phyloP scores from a whole-genome alignment of 2,329 filamentous ascomycete species.

The Aspergillus quadrilineatus region DNA sequence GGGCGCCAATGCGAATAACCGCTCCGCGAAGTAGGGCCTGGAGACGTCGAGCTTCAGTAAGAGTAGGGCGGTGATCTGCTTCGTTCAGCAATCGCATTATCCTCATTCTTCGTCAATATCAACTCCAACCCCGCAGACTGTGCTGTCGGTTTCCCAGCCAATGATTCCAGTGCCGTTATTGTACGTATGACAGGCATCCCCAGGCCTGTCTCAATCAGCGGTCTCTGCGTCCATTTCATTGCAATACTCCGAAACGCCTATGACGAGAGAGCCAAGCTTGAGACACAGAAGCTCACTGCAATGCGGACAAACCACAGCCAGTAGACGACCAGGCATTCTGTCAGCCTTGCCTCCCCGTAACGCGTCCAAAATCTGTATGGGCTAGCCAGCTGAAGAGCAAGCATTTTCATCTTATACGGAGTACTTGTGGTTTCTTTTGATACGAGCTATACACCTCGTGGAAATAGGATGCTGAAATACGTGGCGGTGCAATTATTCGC shows the following conservation, averaged over 20 bases:
- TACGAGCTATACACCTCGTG: not conserved
- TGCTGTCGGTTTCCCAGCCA: conserved; percentile 5
- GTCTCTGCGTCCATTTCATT: not conserved
- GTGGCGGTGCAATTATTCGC: conserved; percentile 8
- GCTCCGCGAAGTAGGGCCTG: not conserved
- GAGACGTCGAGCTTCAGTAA: no score
- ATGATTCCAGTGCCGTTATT: not conserved
- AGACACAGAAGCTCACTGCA: conserved; percentile 2
- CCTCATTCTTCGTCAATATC: not conserved
- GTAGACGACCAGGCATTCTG: not conserved
- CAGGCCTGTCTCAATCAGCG: not conserved
- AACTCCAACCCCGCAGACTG: conserved; percentile 1
- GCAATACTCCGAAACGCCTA: not conserved
- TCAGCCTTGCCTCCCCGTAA: not conserved
- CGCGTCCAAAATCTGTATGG: not conserved
- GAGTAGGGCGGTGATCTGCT: no score
- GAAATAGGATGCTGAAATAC: conserved; percentile 1
- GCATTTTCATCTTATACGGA: not conserved
- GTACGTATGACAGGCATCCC: not conserved
- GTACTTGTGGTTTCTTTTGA: not conserved
- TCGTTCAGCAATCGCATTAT: not conserved
- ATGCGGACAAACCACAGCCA: not conserved
- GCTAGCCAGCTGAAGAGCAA: not conserved
- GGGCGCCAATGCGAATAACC: no score
- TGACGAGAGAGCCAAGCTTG: not conserved